Conservation (phyloP, 2,329 filamentous ascomycete genomes). For the Penicillium sp. region DNA sequence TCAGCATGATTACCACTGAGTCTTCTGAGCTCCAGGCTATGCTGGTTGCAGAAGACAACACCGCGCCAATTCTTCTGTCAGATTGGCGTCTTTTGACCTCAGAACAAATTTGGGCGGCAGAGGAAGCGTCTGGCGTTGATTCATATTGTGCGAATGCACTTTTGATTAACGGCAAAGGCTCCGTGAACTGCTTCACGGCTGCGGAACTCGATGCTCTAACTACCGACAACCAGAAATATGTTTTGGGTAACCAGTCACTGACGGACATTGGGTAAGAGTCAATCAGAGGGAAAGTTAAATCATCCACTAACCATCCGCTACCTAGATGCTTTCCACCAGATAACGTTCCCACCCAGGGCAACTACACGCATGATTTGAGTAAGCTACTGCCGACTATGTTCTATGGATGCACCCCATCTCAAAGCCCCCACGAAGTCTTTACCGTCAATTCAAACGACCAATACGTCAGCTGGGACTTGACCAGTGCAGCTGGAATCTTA, state of each 20-base stretch:
- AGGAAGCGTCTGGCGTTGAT: conserved; percentile 35
- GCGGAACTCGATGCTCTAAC: conserved; percentile 35
- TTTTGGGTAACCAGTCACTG: conserved; percentile 23
- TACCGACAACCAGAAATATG: conserved; percentile 13
- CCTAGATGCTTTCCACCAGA: conserved; percentile 29
- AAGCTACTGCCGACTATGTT: conserved; percentile 23
- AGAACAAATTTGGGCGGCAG: conserved; percentile 38
- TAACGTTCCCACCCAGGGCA: conserved; percentile 13
- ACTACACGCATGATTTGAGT: conserved; percentile 20
- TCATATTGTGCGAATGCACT: conserved; percentile 62
- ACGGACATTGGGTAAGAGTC: conserved; percentile 31
- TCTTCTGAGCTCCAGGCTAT: conserved; percentile 45
- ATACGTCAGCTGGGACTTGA: conserved; percentile 43
- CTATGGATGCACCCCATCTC: conserved; percentile 24
- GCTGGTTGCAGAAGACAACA: conserved; percentile 49
- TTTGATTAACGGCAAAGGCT: conserved; percentile 60
- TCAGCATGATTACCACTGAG: conserved; percentile 31
- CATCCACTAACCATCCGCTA: not conserved
- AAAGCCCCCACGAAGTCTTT: conserved; percentile 29
- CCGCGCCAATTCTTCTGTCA: conserved; percentile 53
- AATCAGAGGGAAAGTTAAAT: not conserved
- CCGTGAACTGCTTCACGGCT: conserved; percentile 25
- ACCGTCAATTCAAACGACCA: conserved; percentile 32
- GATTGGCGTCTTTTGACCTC: conserved; percentile 61
- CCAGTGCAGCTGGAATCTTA: conserved; percentile 35